These are phyloP conservation scores for Conticribra weissflogii DNA, from an alignment of 108 stramenopile species.

Conservation along the genomic window DNA sequence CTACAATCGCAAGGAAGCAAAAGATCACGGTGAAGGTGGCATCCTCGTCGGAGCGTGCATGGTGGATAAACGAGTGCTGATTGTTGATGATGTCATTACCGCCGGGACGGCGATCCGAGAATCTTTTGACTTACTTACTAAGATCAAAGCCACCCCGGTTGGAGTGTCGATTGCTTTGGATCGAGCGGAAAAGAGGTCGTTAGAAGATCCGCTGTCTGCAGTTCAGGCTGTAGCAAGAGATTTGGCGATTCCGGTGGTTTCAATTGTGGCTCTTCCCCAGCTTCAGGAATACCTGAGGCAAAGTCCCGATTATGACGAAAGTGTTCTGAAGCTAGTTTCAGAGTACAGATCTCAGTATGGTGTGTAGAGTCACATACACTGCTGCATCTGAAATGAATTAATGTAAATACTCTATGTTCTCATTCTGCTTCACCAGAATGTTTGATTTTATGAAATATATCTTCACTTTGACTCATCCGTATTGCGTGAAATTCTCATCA, in stretches of 20 bases:
- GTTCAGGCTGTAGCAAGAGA: slow-evolving; percentile 91
- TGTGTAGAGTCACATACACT: too few relatives aligned
- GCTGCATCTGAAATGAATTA: too few relatives aligned
- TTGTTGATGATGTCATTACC: slow-evolving; percentile 99
- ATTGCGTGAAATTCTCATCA: too few relatives aligned
- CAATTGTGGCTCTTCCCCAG: slow-evolving; percentile 89
- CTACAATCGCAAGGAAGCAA: slow-evolving; percentile 99
- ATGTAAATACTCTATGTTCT: too few relatives aligned
- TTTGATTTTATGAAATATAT: too few relatives aligned
- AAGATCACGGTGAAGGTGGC: slow-evolving; percentile 99
- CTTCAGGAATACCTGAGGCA: slow-evolving; percentile 74
- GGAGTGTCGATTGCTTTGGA: slow-evolving; percentile 97
- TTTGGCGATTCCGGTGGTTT: slow-evolving; percentile 84
- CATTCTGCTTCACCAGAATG: too few relatives aligned
- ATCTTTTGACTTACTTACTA: slow-evolving; percentile 79
- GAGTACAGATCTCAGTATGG: slow-evolving; percentile 82
- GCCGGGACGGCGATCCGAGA: slow-evolving; percentile 98
- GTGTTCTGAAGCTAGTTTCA: slow-evolving; percentile 58
- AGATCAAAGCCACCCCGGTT: slow-evolving; percentile 82
- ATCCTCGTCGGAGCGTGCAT: slow-evolving; percentile 92
- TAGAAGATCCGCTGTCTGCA: slow-evolving; percentile 85
- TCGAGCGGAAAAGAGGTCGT: slow-evolving; percentile 89
- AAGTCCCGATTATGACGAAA: slow-evolving; percentile 66
- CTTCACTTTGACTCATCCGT: too few relatives aligned
- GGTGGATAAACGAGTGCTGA: slow-evolving; percentile 88